These are phyloP conservation scores for Agastache rugosa DNA, from an alignment of 257 asterid species.

Conservation along the genomic window DNA sequence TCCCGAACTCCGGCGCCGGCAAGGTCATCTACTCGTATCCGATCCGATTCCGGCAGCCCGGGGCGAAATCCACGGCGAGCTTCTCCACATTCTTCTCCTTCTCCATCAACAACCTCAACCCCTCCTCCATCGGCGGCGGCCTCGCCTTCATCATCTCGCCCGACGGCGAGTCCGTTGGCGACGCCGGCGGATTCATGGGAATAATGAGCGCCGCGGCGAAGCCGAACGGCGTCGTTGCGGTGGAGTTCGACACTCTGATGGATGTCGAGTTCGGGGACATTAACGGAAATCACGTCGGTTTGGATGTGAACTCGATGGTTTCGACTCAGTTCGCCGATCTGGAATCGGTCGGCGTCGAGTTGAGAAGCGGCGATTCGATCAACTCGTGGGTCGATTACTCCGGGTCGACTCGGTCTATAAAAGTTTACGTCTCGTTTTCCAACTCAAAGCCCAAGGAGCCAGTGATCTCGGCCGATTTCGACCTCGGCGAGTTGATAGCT, in stretches of 20 bases:
- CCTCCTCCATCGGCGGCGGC: constrained; percentile 88
- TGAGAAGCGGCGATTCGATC: constrained; percentile 69
- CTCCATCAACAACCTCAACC: constrained; percentile 70
- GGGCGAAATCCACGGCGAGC: constrained; percentile 48
- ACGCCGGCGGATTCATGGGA: constrained; percentile 78
- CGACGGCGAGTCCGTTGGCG: constrained; percentile 65
- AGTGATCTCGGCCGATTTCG: constrained; percentile 52
- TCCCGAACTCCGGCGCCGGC: constrained; percentile 85
- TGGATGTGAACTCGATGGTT: constrained; percentile 79
- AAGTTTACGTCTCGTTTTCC: constrained; percentile 64
- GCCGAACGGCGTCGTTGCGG: constrained; percentile 61
- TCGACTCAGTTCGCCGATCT: constrained; percentile 64
- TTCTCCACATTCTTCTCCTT: constrained; percentile 88
- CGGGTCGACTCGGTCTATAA: constrained; percentile 54
- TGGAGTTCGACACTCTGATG: constrained; percentile 86
- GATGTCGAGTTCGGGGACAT: constrained; percentile 74
- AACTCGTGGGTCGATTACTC: constrained; percentile 90
- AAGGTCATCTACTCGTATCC: constrained; percentile 68
- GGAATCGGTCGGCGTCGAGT: constrained; percentile 55
- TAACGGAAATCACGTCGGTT: constrained; percentile 83
- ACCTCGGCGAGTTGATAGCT: constrained; percentile 49
- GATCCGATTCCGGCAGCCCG: constrained; percentile 61
- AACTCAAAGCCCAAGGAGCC: constrained; percentile 74
- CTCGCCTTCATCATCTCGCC: constrained; percentile 76
- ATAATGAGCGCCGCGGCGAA: constrained; percentile 46